phyloP scores from a whole-genome alignment of 345 rosid species.

The Luvunga scandens region DNA sequence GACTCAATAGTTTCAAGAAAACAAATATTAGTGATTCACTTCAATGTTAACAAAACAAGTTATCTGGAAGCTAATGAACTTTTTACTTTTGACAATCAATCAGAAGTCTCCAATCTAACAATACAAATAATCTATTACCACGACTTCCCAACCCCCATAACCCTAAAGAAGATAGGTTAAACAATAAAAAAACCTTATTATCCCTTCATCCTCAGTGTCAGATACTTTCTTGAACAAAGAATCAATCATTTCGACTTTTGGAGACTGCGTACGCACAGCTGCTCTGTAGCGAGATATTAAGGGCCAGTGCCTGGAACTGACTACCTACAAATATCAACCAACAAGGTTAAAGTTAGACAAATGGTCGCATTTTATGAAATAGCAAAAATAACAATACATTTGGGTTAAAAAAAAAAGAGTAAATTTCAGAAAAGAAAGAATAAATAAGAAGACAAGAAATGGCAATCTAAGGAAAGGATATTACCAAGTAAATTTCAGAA shows the following conservation, averaged over 20 bases:
- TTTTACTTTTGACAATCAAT: not conserved
- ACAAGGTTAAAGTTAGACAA: not conserved
- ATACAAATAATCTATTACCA: not conserved
- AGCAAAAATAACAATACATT: not conserved
- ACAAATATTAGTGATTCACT: not conserved
- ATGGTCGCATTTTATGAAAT: not conserved
- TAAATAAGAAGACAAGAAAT: not conserved
- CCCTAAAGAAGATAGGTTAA: not conserved
- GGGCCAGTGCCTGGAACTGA: constrained; percentile 93
- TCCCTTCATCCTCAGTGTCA: constrained; percentile 64
- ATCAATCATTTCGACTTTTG: constrained; percentile 90
- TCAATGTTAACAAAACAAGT: not conserved
- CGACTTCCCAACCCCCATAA: not conserved
- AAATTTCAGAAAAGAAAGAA: too few species aligned
- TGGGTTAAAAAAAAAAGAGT: too few species aligned
- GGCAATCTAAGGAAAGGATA: constrained; percentile 2
- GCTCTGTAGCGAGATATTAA: constrained; percentile 80
- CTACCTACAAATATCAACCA: constrained; percentile 36
- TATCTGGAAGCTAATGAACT: not conserved
- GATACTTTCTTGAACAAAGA: constrained; percentile 60
- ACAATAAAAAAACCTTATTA: constrained; percentile 41
- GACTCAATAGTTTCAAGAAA: not conserved
- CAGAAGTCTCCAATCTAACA: not conserved
- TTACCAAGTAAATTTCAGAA: constrained; percentile 30
- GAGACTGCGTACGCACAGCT: constrained; percentile 80